These are phyloP conservation scores for Aspergillus diversus DNA, from an alignment of 495 filamentous ascomycete species.

Conservation along the genomic window DNA sequence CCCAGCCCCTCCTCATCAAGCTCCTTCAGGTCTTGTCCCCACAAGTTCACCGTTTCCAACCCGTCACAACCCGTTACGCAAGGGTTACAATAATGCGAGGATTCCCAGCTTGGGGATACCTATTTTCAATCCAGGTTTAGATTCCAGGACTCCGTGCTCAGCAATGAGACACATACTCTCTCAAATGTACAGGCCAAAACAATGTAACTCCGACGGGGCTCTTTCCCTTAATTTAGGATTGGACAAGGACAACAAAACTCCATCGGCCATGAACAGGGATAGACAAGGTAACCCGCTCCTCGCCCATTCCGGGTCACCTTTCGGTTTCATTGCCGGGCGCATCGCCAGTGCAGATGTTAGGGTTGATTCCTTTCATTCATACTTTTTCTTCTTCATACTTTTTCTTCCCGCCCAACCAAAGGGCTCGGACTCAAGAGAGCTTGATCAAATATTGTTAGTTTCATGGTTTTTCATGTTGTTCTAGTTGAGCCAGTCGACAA, in stretches of 20 bases:
- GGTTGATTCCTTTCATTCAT: slow-evolving; percentile 10
- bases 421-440: not conserved
- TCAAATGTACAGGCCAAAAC: not conserved
- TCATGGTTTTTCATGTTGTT: not conserved
- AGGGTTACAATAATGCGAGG: slow-evolving; percentile 41
- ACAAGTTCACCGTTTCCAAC: slow-evolving; percentile 39
- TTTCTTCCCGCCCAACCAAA: slow-evolving; percentile 16
- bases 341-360: slow-evolving; percentile 1
- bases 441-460: not conserved
- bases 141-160: slow-evolving; percentile 2
- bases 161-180: not conserved
- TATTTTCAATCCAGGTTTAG: slow-evolving; percentile 2
- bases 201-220: not conserved
- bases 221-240: not conserved
- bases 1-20: slow-evolving; percentile 19
- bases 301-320: slow-evolving; percentile 6
- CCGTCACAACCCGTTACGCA: slow-evolving; percentile 43
- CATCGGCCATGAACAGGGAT: not conserved
- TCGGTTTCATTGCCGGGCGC: slow-evolving; percentile 21
- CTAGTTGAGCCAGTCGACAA: not conserved
- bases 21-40: slow-evolving; percentile 31
- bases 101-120: not conserved
- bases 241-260: not conserved
- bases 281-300: not conserved
- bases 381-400: slow-evolving; percentile 9